These are phyloP conservation scores for Stephanodiscus triporus DNA, from an alignment of 108 stramenopile genomes.

Conservation along the genomic window DNA sequence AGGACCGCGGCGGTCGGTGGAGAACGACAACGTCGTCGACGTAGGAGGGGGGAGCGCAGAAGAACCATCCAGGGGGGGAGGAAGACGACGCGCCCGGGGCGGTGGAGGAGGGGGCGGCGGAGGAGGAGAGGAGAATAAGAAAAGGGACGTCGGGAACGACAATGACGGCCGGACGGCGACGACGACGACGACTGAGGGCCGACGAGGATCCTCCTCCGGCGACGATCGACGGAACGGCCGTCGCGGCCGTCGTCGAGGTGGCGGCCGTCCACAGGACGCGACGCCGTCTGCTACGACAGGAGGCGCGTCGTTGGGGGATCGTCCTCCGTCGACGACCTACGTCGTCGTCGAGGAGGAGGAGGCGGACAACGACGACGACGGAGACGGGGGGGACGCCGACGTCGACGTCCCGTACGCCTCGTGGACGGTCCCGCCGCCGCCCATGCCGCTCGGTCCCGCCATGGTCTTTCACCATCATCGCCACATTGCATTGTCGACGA, in stretches of 20 bases:
- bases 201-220: not conserved
- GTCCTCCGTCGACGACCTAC: not conserved
- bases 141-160: not conserved
- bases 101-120: not conserved
- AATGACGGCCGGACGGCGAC: not conserved
- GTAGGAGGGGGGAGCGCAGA: not conserved
- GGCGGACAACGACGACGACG: not conserved
- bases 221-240: not conserved
- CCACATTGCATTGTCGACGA: too few species aligned
- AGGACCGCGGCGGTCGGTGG: too few species aligned
- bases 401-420: not conserved
- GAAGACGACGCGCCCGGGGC: not conserved
- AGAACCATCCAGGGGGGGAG: not conserved
- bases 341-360: not conserved
- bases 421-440: not conserved
- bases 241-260: not conserved
- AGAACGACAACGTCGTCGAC: not conserved
- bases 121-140: too few species aligned
- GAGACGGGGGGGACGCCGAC: not conserved
- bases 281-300: not conserved
- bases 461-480: not conserved
- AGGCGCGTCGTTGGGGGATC: too few species aligned
- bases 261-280: not conserved
- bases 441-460: not conserved
- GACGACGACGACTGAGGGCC: not conserved